These are phyloP conservation scores for Chlamydomonas eustigma DNA, from an alignment of 139 green algal species.

Conservation along the genomic window DNA sequence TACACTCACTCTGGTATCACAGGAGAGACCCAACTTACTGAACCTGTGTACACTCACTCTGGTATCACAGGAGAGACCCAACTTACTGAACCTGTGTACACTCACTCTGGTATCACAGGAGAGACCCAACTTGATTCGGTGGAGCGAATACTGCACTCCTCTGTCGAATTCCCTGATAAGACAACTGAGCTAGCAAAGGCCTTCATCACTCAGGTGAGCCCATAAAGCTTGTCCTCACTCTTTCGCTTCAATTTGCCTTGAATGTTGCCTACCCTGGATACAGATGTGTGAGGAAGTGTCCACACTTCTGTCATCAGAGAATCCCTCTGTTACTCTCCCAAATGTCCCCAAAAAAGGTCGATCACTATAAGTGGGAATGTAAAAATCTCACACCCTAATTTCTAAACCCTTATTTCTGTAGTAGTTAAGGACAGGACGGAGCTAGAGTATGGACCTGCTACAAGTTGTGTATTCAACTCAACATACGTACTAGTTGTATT, in stretches of 20 bases:
- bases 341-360: neutral
- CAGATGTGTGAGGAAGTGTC: neutral
- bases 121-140: conserved; percentile 43
- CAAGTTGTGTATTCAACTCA: neutral
- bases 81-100: too few species aligned
- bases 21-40: too few species aligned
- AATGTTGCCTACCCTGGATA: too few species aligned
- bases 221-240: too few species aligned
- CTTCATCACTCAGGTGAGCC: conserved; percentile 3
- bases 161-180: conserved; percentile 41
- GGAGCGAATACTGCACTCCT: conserved; percentile 42
- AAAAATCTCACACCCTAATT: neutral
- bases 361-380: neutral
- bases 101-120: conserved; percentile 12
- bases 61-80: neutral
- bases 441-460: neutral
- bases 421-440: too few species aligned
- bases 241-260: too few species aligned
- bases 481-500: neutral
- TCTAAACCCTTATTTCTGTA: too few species aligned
- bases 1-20: too few species aligned
- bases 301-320: neutral
- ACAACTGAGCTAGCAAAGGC: conserved; percentile 40
- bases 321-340: neutral
- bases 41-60: neutral